Base-by-base conservation (phyloP, 768 basidiomycete species). In the Dacryopinax primogenitus region DNA sequence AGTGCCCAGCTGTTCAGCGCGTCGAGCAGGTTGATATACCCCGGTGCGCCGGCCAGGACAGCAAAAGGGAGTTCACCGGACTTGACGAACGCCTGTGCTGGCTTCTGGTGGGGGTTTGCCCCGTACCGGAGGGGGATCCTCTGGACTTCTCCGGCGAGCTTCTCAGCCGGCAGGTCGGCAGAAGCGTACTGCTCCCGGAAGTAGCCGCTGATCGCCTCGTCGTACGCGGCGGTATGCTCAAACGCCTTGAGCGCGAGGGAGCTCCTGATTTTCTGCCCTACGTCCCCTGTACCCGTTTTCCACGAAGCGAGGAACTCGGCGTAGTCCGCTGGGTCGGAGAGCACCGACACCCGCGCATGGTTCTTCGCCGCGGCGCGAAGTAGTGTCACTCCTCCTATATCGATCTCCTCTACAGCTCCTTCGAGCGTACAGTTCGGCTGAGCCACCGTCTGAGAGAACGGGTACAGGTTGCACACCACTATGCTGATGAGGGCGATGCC, bases 381-480 rank as follows among this genome's bases (percentile, higher is more conserved):
- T 9, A 99, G 86, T 4, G 96, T 98, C 58, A 99, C 96, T 30
- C 96, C 96, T 4, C 96, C 96, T 65, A 99, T 98, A 76, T 99
- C 96, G 70, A 99, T 88, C 76, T 99, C 96, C 74, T 99, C 96
- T 66, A 98, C 87, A 3, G 95, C 95, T 61, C 88, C 87, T 1
- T 90, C 84, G 66, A 97, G 84, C 12, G 91, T 93, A 77, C 93
- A 94, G 68, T 84, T 83, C 0, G 92, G 90, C 70, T 86, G 84
- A 0, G 94, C 83, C 73, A 95, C 90, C 61, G 94, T 96, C 23
- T 86, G 83, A 33, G 89, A 84, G 78, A 99, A 99, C 0, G 96
- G 96, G 79, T 99, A 98, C 63, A 99, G 85, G 75, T 99, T 99
- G 85, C 96, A 99, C 67, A 96, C 93, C 65, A 99, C 95, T 78